Base-by-base conservation (phyloP, 169 alveolate species). In the Plasmodium vivax region DNA sequence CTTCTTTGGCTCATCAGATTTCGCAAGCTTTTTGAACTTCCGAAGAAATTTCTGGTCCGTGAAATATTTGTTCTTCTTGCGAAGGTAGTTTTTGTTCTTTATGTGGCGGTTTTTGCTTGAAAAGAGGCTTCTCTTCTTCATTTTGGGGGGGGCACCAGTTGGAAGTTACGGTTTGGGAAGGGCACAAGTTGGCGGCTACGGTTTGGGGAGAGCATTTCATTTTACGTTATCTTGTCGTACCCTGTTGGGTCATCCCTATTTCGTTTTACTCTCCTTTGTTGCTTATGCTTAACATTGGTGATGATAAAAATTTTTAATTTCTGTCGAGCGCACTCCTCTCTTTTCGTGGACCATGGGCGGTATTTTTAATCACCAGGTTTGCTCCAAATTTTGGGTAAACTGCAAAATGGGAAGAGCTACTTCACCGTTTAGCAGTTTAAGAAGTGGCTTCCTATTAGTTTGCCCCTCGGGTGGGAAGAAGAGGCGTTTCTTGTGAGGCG, bases 31-130 rank as follows among this genome's bases (percentile, higher is more conserved):
- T 88, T 88, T 88, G 62, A 34, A 88, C 47, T 88, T 88, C 19
- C 94, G 71, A 8, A 88, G 90, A 80, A 88, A 88, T 41, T 88
- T 88, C n/a, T 88, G 83, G 72, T 88, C 94, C 4, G 51, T 88
- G 75, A n/a, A 85, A 54, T 85, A 85, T 36, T 85, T 85, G n/a
- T 75, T 74, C 54, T 85, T 85, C 62, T 85, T 85, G 41, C 93
- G 75, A 14, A 45, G 81, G 19, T 54, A 85, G 79, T 75, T 85
- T 75, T 85, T 85, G 54, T 74, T 85, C 62, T 85, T 85, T 36
- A 75, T 74, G 41, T 74, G 75, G 34, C 34, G 79, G n/a, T 75
- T 74, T 19, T 85, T 85, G 34, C 41, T 85, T 74, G 54, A 81
- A 43, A 81, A 81, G 58, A 81, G 45, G 41, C 16, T 80, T 45